These are phyloP conservation scores for Cladosporium sp. DNA, from an alignment of 2,329 filamentous ascomycete species.

Conservation along the genomic window DNA sequence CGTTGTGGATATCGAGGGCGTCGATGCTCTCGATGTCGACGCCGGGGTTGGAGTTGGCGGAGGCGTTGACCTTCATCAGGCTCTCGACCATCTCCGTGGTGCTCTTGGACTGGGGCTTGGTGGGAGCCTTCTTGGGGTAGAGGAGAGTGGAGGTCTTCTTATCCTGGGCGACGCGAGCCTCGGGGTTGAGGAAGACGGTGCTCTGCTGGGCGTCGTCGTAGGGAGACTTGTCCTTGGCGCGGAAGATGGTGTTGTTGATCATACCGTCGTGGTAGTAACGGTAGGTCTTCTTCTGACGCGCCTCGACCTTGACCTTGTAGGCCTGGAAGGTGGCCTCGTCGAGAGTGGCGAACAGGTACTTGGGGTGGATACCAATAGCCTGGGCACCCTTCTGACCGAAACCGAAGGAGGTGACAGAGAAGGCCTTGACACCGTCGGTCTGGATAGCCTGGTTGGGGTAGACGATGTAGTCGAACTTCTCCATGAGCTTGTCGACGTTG, in stretches of 20 bases:
- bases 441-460: constrained; percentile 95
- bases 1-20: constrained; percentile 87
- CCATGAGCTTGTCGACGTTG: constrained; percentile 94
- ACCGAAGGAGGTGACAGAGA: constrained; percentile 97
- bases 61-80: constrained; percentile 64
- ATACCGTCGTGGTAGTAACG: constrained; percentile 97
- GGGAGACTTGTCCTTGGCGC: constrained; percentile 87
- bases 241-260: constrained; percentile 97
- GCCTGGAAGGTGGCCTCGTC: constrained; percentile 78
- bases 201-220: constrained; percentile 86
- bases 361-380: constrained; percentile 93
- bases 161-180: constrained; percentile 79
- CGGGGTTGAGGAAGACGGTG: constrained; percentile 89
- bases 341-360: constrained; percentile 92
- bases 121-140: constrained; percentile 70
- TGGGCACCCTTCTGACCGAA: constrained; percentile 99
- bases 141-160: constrained; percentile 81
- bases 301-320: constrained; percentile 86
- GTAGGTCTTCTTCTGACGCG: constrained; percentile 97
- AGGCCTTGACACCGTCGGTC: constrained; percentile 97
- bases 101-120: constrained; percentile 61
- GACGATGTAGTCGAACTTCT: constrained; percentile 96
- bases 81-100: constrained; percentile 76
- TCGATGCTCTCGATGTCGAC: constrained; percentile 90
- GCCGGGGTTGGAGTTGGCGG: constrained; percentile 71